A percentile compares a stretch with the other conserved stretches of the same genome.
Evolutionary conservation across 106 monocot genomes (phyloP).

Genomic region (Dendrobium catenatum): DNA sequence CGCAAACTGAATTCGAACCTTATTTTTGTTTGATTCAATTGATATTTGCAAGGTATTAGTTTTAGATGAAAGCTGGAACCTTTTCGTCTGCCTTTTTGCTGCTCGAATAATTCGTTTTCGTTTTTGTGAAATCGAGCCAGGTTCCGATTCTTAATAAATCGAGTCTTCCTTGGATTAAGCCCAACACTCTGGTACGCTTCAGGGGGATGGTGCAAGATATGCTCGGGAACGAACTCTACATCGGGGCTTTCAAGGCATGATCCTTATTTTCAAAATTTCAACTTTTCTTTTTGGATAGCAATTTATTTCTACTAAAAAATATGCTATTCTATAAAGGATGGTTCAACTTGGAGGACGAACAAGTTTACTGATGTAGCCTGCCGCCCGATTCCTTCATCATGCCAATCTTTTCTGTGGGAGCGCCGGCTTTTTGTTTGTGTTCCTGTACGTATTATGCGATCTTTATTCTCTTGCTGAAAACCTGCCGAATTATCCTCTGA

Average conservation of each 20-base stretch:
- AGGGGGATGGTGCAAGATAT: conserved; percentile 99
- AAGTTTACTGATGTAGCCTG: conserved; percentile 61
- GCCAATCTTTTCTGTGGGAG: conserved; percentile 70
- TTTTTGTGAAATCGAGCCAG: conserved; percentile 20
- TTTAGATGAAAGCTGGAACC: background rate
- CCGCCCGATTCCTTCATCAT: conserved; percentile 38
- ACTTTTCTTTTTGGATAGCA: background rate
- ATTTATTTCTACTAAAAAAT: conserved; percentile 6
- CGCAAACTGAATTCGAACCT: background rate
- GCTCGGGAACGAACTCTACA: conserved; percentile 75
- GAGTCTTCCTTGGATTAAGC: conserved; percentile 48
- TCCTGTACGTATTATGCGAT: conserved; percentile 42
- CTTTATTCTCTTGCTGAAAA: background rate
- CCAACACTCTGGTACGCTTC: conserved; percentile 78
- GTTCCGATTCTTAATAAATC: conserved; percentile 63
- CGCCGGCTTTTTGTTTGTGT: conserved; percentile 73
- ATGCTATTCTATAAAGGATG: conserved; percentile 40
- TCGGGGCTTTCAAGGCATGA: conserved; percentile 83
- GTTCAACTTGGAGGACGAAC: conserved; percentile 78
- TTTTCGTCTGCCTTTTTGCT: background rate
- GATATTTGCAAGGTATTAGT: background rate
- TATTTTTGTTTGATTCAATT: background rate
- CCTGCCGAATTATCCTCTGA: background rate
- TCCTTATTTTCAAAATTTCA: background rate
- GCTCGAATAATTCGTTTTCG: background rate